Conservation (phyloP, 2,329 filamentous ascomycete genomes). For the Cordyceps militaris region DNA sequence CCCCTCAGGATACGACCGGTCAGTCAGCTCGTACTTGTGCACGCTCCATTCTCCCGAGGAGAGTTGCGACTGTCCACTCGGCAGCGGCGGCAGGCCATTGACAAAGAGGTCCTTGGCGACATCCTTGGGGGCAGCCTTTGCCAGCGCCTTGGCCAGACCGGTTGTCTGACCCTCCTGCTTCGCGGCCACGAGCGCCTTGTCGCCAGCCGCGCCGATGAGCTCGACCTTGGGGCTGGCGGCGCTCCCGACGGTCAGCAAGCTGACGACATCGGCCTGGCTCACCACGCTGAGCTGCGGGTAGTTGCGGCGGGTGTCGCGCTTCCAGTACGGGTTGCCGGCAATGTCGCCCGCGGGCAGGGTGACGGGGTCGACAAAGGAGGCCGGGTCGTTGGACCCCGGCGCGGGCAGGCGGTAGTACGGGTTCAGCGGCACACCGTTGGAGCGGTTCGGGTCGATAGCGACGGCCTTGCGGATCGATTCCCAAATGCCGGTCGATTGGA, state of each 20-base stretch:
- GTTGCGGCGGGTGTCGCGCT: constrained; percentile 76
- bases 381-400: constrained; percentile 34
- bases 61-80: constrained; percentile 60
- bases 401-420: constrained; percentile 84
- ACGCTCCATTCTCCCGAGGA: constrained; percentile 51
- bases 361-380: constrained; percentile 34
- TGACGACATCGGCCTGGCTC: constrained; percentile 76
- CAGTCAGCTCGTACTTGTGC: constrained; percentile 58
- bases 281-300: constrained; percentile 79
- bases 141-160: constrained; percentile 66
- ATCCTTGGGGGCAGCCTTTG: constrained; percentile 44
- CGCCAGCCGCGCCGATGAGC: constrained; percentile 57
- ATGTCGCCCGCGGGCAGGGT: constrained; percentile 52
- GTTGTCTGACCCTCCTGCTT: constrained; percentile 66
- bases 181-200: constrained; percentile 63
- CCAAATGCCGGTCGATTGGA: constrained; percentile 86
- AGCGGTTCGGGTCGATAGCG: constrained; percentile 79
- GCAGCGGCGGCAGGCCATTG: constrained; percentile 79
- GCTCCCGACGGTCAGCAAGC: constrained; percentile 78
- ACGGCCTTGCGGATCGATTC: constrained; percentile 71
- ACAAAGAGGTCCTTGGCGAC: constrained; percentile 60
- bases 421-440: constrained; percentile 87
- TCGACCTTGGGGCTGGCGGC: constrained; percentile 75
- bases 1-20: constrained; percentile 64
- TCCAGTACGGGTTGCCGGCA: constrained; percentile 57